Conservation (phyloP, 768 basidiomycete genomes). For the Phanerochaete carnosa region DNA sequence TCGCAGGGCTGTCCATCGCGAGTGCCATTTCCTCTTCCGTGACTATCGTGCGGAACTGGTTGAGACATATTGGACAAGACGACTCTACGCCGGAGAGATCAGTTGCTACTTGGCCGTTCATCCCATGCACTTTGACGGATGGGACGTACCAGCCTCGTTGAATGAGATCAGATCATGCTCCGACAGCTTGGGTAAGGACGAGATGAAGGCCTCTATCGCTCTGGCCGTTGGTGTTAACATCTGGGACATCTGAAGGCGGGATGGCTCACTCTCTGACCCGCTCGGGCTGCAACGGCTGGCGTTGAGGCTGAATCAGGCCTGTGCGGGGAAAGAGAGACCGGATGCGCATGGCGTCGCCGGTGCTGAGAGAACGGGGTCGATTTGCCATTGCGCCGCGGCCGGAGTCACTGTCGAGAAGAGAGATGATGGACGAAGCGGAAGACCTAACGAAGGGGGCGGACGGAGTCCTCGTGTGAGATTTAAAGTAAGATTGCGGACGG, state of each 20-base stretch:
- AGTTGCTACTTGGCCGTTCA: not conserved
- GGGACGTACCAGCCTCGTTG: conserved; percentile 17
- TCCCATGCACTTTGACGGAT: not conserved
- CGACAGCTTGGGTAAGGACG: conserved; percentile 19
- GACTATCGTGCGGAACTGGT: conserved; percentile 60
- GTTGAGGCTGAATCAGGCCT: conserved; percentile 3
- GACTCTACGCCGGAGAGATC: conserved; percentile 45
- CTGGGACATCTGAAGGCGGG: not conserved
- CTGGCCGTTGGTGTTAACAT: conserved; percentile 7
- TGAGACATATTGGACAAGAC: conserved; percentile 74
- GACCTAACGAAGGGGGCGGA: not conserved
- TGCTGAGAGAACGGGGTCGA: conserved; percentile 17
- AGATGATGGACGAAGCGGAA: not conserved
- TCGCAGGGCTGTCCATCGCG: conserved; percentile 78
- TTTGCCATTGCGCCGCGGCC: conserved; percentile 1
- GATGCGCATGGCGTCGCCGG: conserved; percentile 14
- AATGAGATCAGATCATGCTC: conserved; percentile 20
- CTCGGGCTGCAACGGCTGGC: conserved; percentile 1
- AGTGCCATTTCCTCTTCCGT: conserved; percentile 63
- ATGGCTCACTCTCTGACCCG: conserved; percentile 11
- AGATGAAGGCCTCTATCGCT: conserved; percentile 5
- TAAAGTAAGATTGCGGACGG: too few species aligned
- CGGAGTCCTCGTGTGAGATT: not conserved
- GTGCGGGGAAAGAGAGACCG: conserved; percentile 2
- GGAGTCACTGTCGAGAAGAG: not conserved